Evolutionary conservation across 2,329 filamentous ascomycete species (phyloP).

Genomic region (Keithomyces neogunnii): DNA sequence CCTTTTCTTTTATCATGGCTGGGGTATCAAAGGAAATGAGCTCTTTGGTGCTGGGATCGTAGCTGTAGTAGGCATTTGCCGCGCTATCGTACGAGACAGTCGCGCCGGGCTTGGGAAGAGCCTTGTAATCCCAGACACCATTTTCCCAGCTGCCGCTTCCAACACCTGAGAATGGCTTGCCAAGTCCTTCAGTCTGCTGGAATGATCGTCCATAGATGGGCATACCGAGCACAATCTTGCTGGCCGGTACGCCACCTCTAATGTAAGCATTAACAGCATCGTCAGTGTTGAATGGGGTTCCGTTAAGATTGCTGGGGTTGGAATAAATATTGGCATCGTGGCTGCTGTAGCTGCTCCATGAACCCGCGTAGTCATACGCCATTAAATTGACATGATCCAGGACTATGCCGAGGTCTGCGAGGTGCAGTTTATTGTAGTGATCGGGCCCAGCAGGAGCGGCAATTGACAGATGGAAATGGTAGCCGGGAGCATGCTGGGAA

Average conservation of each 20-base stretch:
- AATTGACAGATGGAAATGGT: conserved; percentile 47
- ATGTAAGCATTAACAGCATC: conserved; percentile 59
- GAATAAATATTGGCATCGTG: conserved; percentile 66
- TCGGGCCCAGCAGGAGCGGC: conserved; percentile 40
- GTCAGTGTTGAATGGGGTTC: conserved; percentile 64
- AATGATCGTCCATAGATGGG: conserved; percentile 42
- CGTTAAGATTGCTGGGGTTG: conserved; percentile 39
- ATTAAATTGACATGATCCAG: conserved; percentile 59
- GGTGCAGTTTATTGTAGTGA: conserved; percentile 40
- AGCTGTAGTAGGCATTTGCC: conserved; percentile 61
- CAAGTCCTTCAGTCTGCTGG: conserved; percentile 50
- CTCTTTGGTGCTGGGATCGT: conserved; percentile 48
- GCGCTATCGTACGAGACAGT: conserved; percentile 47
- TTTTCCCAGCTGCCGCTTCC: conserved; percentile 64
- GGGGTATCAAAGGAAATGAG: conserved; percentile 68
- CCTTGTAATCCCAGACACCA: conserved; percentile 77
- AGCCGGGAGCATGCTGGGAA: conserved; percentile 30
- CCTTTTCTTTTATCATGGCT: conserved; percentile 52
- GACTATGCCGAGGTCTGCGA: conserved; percentile 36
- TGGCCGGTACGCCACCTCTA: conserved; percentile 47
- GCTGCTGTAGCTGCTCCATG: conserved; percentile 55
- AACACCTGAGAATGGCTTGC: conserved; percentile 52
- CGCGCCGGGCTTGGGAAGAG: conserved; percentile 54
- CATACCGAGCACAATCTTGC: conserved; percentile 70
- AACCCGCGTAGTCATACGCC: conserved; percentile 71